Base-by-base conservation (phyloP, 2,329 filamentous ascomycete species). In the Tolypocladium ophioglossoides region DNA sequence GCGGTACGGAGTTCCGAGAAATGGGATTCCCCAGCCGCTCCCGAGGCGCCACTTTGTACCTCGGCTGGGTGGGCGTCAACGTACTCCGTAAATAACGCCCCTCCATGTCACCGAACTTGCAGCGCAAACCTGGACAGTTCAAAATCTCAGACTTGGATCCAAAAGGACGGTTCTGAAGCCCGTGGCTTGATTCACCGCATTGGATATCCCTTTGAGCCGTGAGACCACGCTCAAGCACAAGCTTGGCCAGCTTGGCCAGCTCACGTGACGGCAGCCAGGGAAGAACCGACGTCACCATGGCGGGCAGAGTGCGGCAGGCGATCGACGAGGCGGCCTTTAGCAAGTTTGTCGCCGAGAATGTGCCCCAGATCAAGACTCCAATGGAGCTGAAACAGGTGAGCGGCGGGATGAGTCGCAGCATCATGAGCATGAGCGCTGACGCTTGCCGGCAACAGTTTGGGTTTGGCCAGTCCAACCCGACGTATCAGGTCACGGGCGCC, bases 381-480 rank as follows among this genome's bases (percentile, higher is more conserved):
- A 75, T 97, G 60, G 85, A 91, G 48, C 76, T 97, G 61, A 95
- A 96, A 75, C 92, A 96, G 82, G 91, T 91, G 73, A 56, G 71
- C 65, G 18, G 30, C 24, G 27, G 44, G 14, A 20, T 10, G n/a
- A 27, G 9, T 11, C 46, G 40, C 24, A 6, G 55, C 24, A 12
- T 2, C 14, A 27, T 11, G 27, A 32, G 24, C 16, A 35, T 16
- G 10, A 4, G 6, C 32, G 27, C 52, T 50, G 34, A 53, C 41
- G 38, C 57, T 52, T 51, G 41, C 24, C 22, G 34, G 30, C 30
- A 24, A 24, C 65, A 97, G 89, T 99, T 97, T 68, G 90, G 91
- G 64, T 97, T 95, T 69, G 94, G 94, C 56, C 94, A 97, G 74
- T 96, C 90, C 55, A 99, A 97, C 69, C 94, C 94, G 47, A 99